Evolutionary conservation across 2,329 filamentous ascomycete species (phyloP), one percentile per base, ranked within the genome.

Genomic region (Teratosphaeria destructans): DNA sequence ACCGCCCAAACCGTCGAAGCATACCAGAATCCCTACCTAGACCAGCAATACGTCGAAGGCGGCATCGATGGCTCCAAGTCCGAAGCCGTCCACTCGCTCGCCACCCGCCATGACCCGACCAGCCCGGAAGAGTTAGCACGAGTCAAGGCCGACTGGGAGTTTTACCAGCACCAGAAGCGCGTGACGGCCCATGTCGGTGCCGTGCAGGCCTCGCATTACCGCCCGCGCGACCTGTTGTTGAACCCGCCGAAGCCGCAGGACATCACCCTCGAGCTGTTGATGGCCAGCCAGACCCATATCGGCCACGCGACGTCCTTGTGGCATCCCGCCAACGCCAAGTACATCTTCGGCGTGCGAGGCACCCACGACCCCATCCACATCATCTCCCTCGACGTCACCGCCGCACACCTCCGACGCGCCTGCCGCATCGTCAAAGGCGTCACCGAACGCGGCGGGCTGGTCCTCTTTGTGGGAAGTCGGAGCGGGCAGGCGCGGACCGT

Each of bases 301-400:
- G 94, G 94, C 63, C 94, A 99, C 77, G 84, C 89, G 69, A 93
- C 88, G 0, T 89, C 89, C 62, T 82, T 92, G 56, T 99, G 94
- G 94, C 95, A 99, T 76, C 92, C 94, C 11, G 86, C 85, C 57
- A 99, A 97, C 77, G 87, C 91, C 64, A 84, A 89, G 66, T 97
- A 97, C 77, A 97, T 99, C 72, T 92, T 89, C 73, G 94, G 94
- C 67, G 84, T 95, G 62, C 83, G 94, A 53, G 83, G 94, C 66
- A 90, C 57, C 29, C 56, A 63, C 10, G 61, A 64, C 29, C 68
- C 69, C 7, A 70, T 72, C 19, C 70, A 72, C 59, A 91, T 99
- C 72, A 96, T 99, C 74, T 88, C 87, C 10, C 85, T 97, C 3
- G 94, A 99, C 72, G 82, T 85, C 61, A 97, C 89, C 35, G 90